Percentiles rank a stretch among this genome's conserved stretches.
Conservation (phyloP, 495 filamentous ascomycete species). For the Collariella sp. region DNA sequence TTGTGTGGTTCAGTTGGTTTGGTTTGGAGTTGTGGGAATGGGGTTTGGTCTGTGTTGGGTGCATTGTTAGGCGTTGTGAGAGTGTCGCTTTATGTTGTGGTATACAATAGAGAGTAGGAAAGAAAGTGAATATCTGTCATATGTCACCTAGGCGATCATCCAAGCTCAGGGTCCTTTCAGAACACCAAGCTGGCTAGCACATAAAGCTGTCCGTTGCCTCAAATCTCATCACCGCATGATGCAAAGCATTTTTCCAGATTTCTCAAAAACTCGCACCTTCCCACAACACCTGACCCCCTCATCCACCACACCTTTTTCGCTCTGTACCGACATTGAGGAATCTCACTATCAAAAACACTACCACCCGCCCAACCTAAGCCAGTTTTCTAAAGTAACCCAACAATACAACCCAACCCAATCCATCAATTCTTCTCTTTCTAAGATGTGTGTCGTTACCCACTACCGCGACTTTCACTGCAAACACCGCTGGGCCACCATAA, state of each 20-base stretch:
- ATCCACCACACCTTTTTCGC: background rate
- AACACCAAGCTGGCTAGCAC: no score
- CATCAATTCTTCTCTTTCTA: background rate
- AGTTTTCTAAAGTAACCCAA: background rate
- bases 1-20: background rate
- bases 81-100: background rate
- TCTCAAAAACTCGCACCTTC: background rate
- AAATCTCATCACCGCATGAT: no score
- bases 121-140: background rate
- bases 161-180: no score
- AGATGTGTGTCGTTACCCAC: slow-evolving; percentile 27
- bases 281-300: background rate
- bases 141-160: no score
- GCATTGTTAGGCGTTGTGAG: background rate
- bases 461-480: slow-evolving; percentile 30
- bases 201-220: no score
- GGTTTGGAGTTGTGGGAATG: background rate
- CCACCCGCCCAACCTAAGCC: background rate
- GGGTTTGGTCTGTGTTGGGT: background rate
- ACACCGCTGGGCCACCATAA: slow-evolving; percentile 34
- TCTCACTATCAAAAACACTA: background rate
- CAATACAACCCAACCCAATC: background rate
- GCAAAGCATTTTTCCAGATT: no score
- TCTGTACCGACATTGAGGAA: background rate
- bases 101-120: background rate